Conservation (phyloP, 768 basidiomycete genomes). For the Lactifluus echinatus region DNA sequence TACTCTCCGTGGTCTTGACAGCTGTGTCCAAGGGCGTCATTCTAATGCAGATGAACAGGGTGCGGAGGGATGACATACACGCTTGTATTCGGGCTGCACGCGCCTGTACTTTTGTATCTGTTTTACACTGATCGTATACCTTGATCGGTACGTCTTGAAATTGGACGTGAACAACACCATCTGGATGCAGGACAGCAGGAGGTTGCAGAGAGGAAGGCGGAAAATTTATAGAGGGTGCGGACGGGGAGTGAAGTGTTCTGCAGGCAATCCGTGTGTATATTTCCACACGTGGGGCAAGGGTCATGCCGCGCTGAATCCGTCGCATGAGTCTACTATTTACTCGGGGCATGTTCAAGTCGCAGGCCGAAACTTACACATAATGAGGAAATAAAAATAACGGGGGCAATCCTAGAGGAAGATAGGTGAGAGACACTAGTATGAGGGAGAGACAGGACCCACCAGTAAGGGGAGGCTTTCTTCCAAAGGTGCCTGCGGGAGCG, state of each 20-base stretch:
- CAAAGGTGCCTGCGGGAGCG: background rate
- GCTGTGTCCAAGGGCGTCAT: background rate
- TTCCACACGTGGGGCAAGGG: slow-evolving; percentile 20
- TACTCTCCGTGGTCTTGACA: slow-evolving; percentile 21
- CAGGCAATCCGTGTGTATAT: slow-evolving; percentile 21
- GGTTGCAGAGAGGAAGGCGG: background rate
- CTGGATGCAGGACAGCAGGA: background rate
- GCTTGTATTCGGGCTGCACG: slow-evolving; percentile 22
- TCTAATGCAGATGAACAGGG: background rate
- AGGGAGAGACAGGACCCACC: background rate
- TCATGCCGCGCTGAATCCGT: slow-evolving; percentile 16
- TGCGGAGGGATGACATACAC: slow-evolving; percentile 8
- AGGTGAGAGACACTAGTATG: background rate
- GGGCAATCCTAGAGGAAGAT: slow-evolving; percentile 13
- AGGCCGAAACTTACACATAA: slow-evolving; percentile 13
- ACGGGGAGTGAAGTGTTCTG: slow-evolving; percentile 8
- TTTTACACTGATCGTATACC: slow-evolving; percentile 11
- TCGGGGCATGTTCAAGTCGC: background rate
- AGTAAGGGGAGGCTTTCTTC: slow-evolving; percentile 14
- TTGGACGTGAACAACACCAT: background rate
- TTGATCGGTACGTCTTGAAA: slow-evolving; percentile 5
- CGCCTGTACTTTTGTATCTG: slow-evolving; percentile 19
- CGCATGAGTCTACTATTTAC: too few relatives aligned
- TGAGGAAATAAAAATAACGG: slow-evolving; percentile 18
- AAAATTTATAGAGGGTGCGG: background rate